Percentiles rank a stretch among this genome's conserved stretches.
These are phyloP conservation scores for Moricandia moricandioides DNA, from an alignment of 345 rosid species.

Conservation along the genomic window DNA sequence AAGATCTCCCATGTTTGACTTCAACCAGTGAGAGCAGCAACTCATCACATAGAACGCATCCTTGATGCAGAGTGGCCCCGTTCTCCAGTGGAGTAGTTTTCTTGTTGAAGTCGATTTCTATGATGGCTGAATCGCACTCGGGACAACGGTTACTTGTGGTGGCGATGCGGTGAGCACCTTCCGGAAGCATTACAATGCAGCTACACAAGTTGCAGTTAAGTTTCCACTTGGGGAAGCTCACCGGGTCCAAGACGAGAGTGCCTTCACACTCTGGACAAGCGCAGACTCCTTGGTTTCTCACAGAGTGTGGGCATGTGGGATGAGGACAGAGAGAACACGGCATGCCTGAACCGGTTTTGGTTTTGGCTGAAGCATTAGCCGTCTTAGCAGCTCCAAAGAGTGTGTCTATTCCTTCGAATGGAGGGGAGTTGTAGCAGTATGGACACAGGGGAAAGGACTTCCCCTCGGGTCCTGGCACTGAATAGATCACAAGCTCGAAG, in stretches of 20 bases:
- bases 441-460: conserved; percentile 94
- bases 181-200: conserved; percentile 86
- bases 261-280: conserved; percentile 97
- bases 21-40: conserved; percentile 85
- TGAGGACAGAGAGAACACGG: conserved; percentile 94
- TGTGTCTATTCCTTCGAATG: conserved; percentile 78
- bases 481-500: conserved; percentile 86
- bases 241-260: conserved; percentile 80
- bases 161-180: conserved; percentile 83
- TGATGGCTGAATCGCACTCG: conserved; percentile 73
- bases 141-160: conserved; percentile 64
- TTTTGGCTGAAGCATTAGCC: conserved; percentile 40
- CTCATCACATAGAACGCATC: conserved; percentile 90
- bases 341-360: conserved; percentile 85
- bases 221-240: conserved; percentile 91
- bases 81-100: conserved; percentile 76
- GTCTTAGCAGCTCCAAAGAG: conserved; percentile 53
- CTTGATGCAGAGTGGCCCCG: conserved; percentile 75
- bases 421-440: conserved; percentile 88
- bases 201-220: conserved; percentile 93
- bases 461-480: conserved; percentile 91
- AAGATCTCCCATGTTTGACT: conserved; percentile 86
- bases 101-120: conserved; percentile 94
- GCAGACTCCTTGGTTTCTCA: conserved; percentile 86
- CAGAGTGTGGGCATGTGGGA: conserved; percentile 80